phyloP scores from a whole-genome alignment of 2,329 filamentous ascomycete species.

The Fusarium incarnatum region DNA sequence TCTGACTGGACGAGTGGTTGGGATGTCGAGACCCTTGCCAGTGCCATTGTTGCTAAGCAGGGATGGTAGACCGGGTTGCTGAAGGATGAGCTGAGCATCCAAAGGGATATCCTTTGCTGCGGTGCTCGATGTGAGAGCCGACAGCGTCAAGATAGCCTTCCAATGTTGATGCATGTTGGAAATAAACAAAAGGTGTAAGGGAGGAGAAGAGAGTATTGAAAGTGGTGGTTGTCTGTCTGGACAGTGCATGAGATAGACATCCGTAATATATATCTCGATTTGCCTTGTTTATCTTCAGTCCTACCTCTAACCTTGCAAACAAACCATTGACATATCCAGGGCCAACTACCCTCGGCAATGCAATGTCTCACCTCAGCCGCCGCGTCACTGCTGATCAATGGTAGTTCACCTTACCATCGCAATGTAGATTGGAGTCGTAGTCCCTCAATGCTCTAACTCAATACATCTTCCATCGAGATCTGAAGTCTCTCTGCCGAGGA shows the following conservation, averaged over 20 bases:
- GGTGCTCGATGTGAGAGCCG: background rate
- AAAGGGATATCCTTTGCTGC: conserved; percentile 4
- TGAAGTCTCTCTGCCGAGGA: background rate
- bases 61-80: background rate
- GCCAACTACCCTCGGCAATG: background rate
- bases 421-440: no score
- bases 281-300: background rate
- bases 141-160: conserved; percentile 2
- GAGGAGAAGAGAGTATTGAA: background rate
- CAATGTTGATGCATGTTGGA: conserved; percentile 2
- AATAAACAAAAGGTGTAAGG: background rate
- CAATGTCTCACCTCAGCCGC: background rate
- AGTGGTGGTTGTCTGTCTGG: background rate
- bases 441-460: no score
- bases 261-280: background rate
- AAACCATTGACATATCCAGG: fast-evolving
- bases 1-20: background rate
- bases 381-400: background rate
- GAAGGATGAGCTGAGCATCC: conserved; percentile 7
- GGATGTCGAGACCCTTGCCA: background rate
- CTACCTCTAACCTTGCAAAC: background rate
- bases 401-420: background rate
- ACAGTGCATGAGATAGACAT: background rate
- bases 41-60: background rate
- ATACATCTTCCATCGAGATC: background rate